Evolutionary conservation across 1,284 basidiomycete genomes (phyloP), one percentile per base, ranked within the genome.

Genomic region (Puccinia hordei): DNA sequence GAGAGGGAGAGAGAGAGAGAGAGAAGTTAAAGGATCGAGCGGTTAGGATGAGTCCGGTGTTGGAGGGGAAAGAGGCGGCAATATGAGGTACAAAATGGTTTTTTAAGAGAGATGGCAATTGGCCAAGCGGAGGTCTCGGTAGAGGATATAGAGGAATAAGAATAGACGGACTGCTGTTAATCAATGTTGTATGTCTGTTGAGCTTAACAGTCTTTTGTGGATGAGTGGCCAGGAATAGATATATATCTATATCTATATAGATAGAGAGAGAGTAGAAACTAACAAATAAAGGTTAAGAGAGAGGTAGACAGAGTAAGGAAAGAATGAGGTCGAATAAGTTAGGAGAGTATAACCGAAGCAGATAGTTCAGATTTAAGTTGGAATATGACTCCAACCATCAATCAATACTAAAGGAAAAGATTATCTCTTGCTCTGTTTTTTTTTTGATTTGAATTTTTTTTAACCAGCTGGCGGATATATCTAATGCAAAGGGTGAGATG

Each of bases 81-180:
- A 55, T 55, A 55, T 55, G 24, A 55, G 53, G 53, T n/a, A 22
- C 22, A 55, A 55, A 24, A 19, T 4, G 19, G 24, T 24, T 24
- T 55, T 51, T n/a, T n/a, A n/a, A n/a, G 15, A 24, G 33, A 59
- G 57, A 27, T 59, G 57, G 27, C 27, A 59, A 59, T 59, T 59
- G 57, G 17, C 27, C 27, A 59, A 33, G 46, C 46, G 46, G 46
- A 49, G 46, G 46, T 49, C 46, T 49, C 46, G 46, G 27, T 59
- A 59, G 6, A 59, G 57, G 57, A 59, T 59, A 59, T 59, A 59
- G 10, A 33, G 57, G 57, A 33, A 59, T 6, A 27, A 30, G 24
- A 27, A 59, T 59, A 33, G 24, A 27, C 13, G 24, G 57, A 59
- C 33, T 15, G 24, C 24, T 24, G 53, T 24, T 55, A 55, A n/a